Evolutionary conservation across 75 land plant genomes (phyloP), one percentile per base, ranked within the genome.

Genomic region (Picea glauca): DNA sequence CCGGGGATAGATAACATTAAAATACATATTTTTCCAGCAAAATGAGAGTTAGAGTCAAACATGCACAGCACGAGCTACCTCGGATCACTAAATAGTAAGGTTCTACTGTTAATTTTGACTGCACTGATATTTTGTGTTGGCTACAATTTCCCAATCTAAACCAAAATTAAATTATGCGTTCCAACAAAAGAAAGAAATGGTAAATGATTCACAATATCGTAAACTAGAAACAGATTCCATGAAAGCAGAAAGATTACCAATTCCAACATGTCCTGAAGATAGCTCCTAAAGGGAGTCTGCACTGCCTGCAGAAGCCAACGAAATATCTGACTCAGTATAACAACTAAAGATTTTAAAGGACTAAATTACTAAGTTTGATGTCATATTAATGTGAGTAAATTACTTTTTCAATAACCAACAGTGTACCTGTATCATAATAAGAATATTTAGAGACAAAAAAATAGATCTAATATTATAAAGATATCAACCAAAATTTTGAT

Each of bases 281-380:
- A 93, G 77, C 84, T 74, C 80, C 89, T 87, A 75, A 85, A 91
- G 74, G 96, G 96, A 70, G 96, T 93, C 63, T 93, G 96, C 90
- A 86, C 79, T 26, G 83, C 90, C 96, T 93, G 89, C 70, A 70
- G 63, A 78, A 75, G 64, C 9, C 59, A 60, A 61, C 57, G 77
- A 63, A 65, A 54, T 58, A 65, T 38, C 20, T 11, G 18, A 62
- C 4, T 46, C 5, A 68, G 56, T 32, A 60, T 33, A 77, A 43
- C 23, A 56, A 20, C 13, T 23, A 67, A 15, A 64, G 40, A 58
- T 60, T 20, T 6, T 59, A 35, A 3, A 8, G 13, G 26, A 68
- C 12, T 13, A 66, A 50, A 3, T 50, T 5, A 75, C 32, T 12
- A 14, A 12, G n/a, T 62, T 46, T n/a, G 54, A 56, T 80, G 30